Base-by-base conservation (phyloP, 2,329 filamentous ascomycete genomes). In the Orbilia blumenaviensis region DNA sequence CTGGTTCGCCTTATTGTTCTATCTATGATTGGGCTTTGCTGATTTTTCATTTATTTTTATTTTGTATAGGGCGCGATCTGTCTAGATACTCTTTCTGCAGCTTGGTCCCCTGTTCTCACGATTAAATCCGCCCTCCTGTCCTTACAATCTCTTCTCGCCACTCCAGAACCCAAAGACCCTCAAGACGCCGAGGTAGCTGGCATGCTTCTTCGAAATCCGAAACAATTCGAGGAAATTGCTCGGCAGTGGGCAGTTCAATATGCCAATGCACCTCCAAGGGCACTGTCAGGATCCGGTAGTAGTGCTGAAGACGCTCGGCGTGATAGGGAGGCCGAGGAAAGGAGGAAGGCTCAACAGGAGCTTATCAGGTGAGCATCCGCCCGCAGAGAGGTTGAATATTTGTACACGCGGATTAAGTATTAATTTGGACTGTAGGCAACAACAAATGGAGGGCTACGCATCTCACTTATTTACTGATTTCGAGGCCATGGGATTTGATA, bases 121-220 rank as follows among this genome's bases (percentile, higher is more conserved):
- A 94, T 99, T 83, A 98, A 97, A 84, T 96, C 93, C 18, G 93
- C 94, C 38, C 88, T 99, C 50, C 89, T 99, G 73, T 97, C 94
- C 27, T 87, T 99, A 32, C 94, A 97, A 83, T 94, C 94, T 79
- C 89, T 99, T 16, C 91, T 99, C 81, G 93, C 93, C 84, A 92
- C 90, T 16, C 95, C 95, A 2, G 96, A 99, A 82, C 94, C 95
- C 0, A 96, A 94, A 80, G 95, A 99, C 79, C 95, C 95, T 0
- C 95, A 99, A 84, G 95, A 99, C 81, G 94, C 94, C 41, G 93
- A 97, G 83, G 95, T 98, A 0, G 95, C 95, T 23, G 89, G 88
- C 81, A 96, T 97, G 92, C 87, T 98, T 81, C 86, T 96, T 74
- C 88, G 90, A 1, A 88, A 92, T 52, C 93, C 92, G 0, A 88